These are phyloP conservation scores for Linum lewisii DNA, from an alignment of 345 rosid genomes.

Conservation along the genomic window DNA sequence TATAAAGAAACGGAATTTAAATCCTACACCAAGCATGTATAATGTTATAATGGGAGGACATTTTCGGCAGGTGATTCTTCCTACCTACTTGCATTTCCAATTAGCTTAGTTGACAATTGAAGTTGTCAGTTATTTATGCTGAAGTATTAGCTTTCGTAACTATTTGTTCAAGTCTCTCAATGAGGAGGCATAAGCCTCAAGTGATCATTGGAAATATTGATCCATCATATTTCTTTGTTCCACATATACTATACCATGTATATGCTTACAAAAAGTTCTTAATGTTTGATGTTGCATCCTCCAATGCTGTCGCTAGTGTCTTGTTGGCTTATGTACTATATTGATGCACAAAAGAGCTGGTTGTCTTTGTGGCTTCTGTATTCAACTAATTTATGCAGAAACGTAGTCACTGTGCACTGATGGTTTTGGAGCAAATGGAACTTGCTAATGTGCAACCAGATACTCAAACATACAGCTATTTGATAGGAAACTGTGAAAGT, in stretches of 20 bases:
- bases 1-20: constrained; percentile 46
- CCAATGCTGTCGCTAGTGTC: background rate
- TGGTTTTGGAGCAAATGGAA: constrained; percentile 63
- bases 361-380: background rate
- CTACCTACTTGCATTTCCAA: background rate
- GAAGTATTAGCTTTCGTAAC: background rate
- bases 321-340: background rate
- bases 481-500: constrained; percentile 43
- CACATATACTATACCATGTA: background rate
- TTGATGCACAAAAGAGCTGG: background rate
- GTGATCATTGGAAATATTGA: background rate
- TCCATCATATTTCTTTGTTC: background rate
- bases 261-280: background rate
- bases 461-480: constrained; percentile 53
- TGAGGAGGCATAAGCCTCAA: background rate
- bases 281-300: background rate
- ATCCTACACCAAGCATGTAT: constrained; percentile 55
- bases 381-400: constrained; percentile 29
- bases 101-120: background rate
- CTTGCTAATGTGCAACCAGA: constrained; percentile 61
- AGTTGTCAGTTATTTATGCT: background rate
- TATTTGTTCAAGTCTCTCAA: background rate
- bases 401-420: constrained; percentile 35
- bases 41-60: constrained; percentile 69
- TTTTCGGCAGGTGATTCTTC: constrained; percentile 57